Evolutionary conservation across 208 protist species (phyloP).

Genomic region (Lotmaria passim): DNA sequence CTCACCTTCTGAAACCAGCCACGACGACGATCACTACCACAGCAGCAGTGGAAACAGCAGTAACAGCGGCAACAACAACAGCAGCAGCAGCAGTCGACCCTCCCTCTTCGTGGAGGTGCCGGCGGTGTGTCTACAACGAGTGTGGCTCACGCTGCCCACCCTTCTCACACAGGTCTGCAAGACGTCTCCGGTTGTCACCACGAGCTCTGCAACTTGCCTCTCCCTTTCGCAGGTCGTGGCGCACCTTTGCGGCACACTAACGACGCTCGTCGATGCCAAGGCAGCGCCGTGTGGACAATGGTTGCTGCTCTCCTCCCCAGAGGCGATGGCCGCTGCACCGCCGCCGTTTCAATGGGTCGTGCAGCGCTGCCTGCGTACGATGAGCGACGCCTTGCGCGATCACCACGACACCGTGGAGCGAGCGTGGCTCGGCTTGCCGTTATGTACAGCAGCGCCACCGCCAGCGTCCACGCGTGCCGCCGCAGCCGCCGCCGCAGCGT

Average conservation of each 20-base stretch:
- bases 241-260: constrained; percentile 14
- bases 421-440: constrained; percentile 27
- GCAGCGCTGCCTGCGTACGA: constrained; percentile 31
- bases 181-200: neutral
- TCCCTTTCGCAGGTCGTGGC: constrained; percentile 16
- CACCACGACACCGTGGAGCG: constrained; percentile 20
- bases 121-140: constrained; percentile 34
- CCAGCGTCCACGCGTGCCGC: neutral
- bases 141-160: constrained; percentile 43
- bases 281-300: constrained; percentile 24
- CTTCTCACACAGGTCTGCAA: constrained; percentile 43
- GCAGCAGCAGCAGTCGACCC: neutral
- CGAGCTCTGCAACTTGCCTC: constrained; percentile 2
- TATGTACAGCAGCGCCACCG: neutral
- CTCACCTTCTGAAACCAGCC: too few species aligned
- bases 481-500: constrained; percentile 14
- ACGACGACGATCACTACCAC: too few species aligned
- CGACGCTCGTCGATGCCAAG: constrained; percentile 5
- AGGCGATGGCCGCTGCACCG: constrained; percentile 31
- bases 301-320: constrained; percentile 24
- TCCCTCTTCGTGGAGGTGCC: neutral
- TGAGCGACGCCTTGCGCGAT: constrained; percentile 22
- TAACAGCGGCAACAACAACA: neutral
- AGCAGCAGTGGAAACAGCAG: neutral
- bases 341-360: constrained; percentile 39